Evolutionary conservation across 352 stramenopile species (phyloP).

Genomic region (Globisporangium orthogonon): DNA sequence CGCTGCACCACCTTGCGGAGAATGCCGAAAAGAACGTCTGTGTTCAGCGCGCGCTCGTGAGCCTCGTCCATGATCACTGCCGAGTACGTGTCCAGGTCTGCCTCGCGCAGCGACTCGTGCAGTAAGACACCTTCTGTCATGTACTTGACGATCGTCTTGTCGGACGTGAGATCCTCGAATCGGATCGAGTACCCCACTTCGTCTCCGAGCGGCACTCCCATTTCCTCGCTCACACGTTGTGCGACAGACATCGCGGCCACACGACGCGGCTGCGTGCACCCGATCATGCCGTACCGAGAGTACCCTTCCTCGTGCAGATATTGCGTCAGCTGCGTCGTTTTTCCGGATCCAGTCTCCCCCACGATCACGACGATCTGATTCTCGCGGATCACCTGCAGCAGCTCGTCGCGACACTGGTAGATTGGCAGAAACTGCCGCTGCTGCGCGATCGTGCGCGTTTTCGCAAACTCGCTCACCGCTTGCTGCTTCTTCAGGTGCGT

Average conservation of each 20-base stretch:
- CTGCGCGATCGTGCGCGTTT: constrained; percentile 93
- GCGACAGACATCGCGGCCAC: constrained; percentile 99
- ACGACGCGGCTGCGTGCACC: constrained; percentile 96
- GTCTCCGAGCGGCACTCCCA: constrained; percentile 90
- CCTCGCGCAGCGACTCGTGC: constrained; percentile 91
- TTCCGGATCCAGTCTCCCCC: constrained; percentile 95
- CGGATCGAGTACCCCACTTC: constrained; percentile 91
- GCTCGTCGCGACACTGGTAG: constrained; percentile 92
- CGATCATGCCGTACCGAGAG: constrained; percentile 88
- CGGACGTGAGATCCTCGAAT: constrained; percentile 91
- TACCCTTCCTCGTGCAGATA: constrained; percentile 92
- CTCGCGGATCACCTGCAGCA: constrained; percentile 96
- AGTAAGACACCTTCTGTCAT: constrained; percentile 91
- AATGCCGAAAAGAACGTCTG: constrained; percentile 93
- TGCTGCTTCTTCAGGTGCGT: constrained; percentile 91
- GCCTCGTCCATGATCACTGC: constrained; percentile 94
- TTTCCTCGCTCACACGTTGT: constrained; percentile 97
- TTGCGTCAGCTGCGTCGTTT: constrained; percentile 98
- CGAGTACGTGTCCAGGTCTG: constrained; percentile 83
- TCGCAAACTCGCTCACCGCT: constrained; percentile 94
- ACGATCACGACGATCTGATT: constrained; percentile 99
- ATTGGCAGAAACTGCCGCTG: constrained; percentile 96
- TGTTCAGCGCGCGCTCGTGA: constrained; percentile 93
- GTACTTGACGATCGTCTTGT: constrained; percentile 98
- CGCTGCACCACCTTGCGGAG: constrained; percentile 87